Evolutionary conservation across 305 asterid genomes (phyloP).

Genomic region (Caryopteris hybrid): DNA sequence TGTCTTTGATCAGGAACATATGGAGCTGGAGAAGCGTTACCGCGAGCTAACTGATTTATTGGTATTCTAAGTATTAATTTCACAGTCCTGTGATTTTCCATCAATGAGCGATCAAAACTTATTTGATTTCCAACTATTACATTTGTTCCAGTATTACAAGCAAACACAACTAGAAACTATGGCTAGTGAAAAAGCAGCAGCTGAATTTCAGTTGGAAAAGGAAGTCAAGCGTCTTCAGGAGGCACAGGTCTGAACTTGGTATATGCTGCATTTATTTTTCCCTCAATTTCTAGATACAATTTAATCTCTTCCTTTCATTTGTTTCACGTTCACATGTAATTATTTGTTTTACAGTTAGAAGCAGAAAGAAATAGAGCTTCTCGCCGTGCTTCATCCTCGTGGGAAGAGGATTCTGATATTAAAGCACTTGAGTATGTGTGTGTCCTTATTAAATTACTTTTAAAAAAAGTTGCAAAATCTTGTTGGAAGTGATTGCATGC

Average conservation of each 20-base stretch:
- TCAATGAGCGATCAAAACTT: constrained; percentile 14
- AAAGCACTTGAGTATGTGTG: constrained; percentile 94
- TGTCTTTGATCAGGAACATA: constrained; percentile 71
- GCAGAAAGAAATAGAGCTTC: constrained; percentile 79
- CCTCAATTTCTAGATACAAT: background rate
- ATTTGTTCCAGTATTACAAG: constrained; percentile 75
- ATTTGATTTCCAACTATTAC: constrained; percentile 22
- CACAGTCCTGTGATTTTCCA: constrained; percentile 14
- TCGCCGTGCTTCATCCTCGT: constrained; percentile 88
- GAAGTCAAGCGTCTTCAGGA: constrained; percentile 85
- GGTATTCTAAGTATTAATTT: constrained; percentile 41
- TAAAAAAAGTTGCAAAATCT: constrained; percentile 1
- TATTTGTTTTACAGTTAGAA: constrained; percentile 57
- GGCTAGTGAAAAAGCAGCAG: constrained; percentile 99
- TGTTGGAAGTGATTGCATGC: constrained; percentile 8
- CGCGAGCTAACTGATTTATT: constrained; percentile 95
- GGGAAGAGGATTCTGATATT: constrained; percentile 97
- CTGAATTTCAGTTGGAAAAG: constrained; percentile 98
- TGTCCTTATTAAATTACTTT: constrained; percentile 10
- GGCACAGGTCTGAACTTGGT: constrained; percentile 59
- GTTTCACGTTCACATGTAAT: constrained; percentile 6
- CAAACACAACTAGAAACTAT: constrained; percentile 98
- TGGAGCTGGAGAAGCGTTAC: constrained; percentile 96
- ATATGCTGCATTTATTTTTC: constrained; percentile 3
- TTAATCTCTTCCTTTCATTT: constrained; percentile 4